phyloP scores from a whole-genome alignment of 2,329 filamentous ascomycete genomes.

The Pseudopithomyces maydicus region DNA sequence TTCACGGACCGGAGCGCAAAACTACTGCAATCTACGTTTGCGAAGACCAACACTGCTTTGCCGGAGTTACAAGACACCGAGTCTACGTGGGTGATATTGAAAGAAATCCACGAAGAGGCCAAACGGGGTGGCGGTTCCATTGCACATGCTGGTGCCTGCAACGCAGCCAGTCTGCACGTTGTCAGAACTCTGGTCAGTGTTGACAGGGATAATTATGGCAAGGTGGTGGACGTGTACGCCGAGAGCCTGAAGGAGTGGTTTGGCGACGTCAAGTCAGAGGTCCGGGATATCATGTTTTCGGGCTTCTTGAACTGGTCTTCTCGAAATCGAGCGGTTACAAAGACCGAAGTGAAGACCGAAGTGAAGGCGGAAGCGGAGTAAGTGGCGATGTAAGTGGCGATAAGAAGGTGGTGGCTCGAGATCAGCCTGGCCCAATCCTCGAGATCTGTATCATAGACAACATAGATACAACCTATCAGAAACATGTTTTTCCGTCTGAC shows the following conservation, averaged over 20 bases:
- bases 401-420: neutral
- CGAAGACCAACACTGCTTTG: constrained; percentile 52
- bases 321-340: constrained; percentile 29
- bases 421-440: too few species aligned
- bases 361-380: constrained; percentile 12
- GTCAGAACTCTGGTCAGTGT: constrained; percentile 64
- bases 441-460: too few species aligned
- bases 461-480: too few species aligned
- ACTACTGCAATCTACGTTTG: constrained; percentile 75
- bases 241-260: constrained; percentile 52
- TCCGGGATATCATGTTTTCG: constrained; percentile 52
- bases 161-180: constrained; percentile 71
- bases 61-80: constrained; percentile 51
- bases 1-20: constrained; percentile 74
- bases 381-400: neutral
- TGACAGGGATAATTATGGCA: constrained; percentile 46
- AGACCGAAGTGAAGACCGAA: constrained; percentile 17
- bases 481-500: too few species aligned
- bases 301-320: constrained; percentile 54
- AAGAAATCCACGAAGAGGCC: constrained; percentile 71
- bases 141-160: constrained; percentile 75
- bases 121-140: constrained; percentile 67
- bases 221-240: constrained; percentile 48
- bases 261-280: constrained; percentile 45
- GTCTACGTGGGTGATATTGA: constrained; percentile 62